These are phyloP conservation scores for Dioscorea dumetorum DNA, from an alignment of 106 monocot genomes.

Conservation along the genomic window DNA sequence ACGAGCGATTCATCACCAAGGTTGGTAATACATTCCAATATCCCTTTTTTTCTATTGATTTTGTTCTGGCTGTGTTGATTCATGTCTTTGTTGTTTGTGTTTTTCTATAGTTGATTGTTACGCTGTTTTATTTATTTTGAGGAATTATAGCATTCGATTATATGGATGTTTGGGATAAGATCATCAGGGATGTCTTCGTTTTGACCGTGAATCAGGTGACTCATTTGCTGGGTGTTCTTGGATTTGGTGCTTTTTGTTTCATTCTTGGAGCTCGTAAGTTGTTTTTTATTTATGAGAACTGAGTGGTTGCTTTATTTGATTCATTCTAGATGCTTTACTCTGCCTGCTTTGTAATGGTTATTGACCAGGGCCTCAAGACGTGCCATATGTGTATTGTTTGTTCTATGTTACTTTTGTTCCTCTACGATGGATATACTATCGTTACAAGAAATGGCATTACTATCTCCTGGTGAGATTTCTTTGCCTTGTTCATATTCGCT, in stretches of 20 bases:
- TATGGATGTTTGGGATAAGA: neutral
- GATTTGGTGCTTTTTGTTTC: slow-evolving; percentile 95
- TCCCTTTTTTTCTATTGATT: no score
- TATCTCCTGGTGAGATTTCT: slow-evolving; percentile 84
- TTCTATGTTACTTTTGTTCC: slow-evolving; percentile 93
- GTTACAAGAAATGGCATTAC: slow-evolving; percentile 99
- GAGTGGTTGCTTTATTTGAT: neutral
- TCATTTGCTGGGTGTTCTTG: slow-evolving; percentile 85
- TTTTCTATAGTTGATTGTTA: neutral
- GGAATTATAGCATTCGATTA: neutral
- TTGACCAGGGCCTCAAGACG: slow-evolving; percentile 79
- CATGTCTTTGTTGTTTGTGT: neutral
- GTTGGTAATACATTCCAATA: slow-evolving; percentile 25
- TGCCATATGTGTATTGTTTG: slow-evolving; percentile 85
- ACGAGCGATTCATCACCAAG: slow-evolving; percentile 86
- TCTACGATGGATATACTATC: slow-evolving; percentile 96
- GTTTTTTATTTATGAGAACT: neutral
- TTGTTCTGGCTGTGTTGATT: no score
- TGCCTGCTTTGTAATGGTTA: neutral
- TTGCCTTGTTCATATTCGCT: no score
- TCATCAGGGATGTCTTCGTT: neutral
- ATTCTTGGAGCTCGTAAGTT: slow-evolving; percentile 89
- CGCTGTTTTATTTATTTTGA: neutral
- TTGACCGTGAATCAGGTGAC: slow-evolving; percentile 52
- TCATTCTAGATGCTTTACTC: no score